Evolutionary conservation across 345 rosid genomes (phyloP).

Genomic region (Gossypium longicalyx): DNA sequence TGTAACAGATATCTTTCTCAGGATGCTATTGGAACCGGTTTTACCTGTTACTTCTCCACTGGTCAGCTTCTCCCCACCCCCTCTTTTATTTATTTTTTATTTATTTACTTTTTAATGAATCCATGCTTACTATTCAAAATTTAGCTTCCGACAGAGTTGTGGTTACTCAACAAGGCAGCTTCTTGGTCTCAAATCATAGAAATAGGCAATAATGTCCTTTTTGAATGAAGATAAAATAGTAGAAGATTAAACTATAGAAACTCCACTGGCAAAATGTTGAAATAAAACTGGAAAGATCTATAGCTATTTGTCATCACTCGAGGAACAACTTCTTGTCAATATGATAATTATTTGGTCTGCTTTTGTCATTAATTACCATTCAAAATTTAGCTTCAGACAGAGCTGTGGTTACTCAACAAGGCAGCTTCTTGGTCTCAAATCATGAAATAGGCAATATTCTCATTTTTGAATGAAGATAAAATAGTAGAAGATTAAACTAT

Average conservation of each 20-base stretch:
- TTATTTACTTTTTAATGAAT: neutral
- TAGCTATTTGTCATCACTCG: neutral
- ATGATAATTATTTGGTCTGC: neutral
- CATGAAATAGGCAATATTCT: neutral
- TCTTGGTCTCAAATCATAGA: neutral
- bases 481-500: neutral
- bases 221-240: neutral
- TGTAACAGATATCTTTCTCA: conserved; percentile 48
- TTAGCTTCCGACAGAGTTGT: neutral
- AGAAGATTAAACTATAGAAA: neutral
- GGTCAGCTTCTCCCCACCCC: conserved; percentile 36
- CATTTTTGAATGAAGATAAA: neutral
- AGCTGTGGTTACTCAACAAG: neutral
- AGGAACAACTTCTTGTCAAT: neutral
- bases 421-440: neutral
- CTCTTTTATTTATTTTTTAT: too few relatives aligned
- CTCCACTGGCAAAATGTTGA: neutral
- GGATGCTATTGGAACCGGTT: conserved; percentile 57
- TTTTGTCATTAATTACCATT: neutral
- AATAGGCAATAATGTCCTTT: neutral
- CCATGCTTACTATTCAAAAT: neutral
- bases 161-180: neutral
- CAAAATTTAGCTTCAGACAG: neutral
- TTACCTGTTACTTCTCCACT: conserved; percentile 43
- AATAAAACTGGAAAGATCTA: neutral